phyloP scores from a whole-genome alignment of 164 flowering plant species.

The Annona squamosa region DNA sequence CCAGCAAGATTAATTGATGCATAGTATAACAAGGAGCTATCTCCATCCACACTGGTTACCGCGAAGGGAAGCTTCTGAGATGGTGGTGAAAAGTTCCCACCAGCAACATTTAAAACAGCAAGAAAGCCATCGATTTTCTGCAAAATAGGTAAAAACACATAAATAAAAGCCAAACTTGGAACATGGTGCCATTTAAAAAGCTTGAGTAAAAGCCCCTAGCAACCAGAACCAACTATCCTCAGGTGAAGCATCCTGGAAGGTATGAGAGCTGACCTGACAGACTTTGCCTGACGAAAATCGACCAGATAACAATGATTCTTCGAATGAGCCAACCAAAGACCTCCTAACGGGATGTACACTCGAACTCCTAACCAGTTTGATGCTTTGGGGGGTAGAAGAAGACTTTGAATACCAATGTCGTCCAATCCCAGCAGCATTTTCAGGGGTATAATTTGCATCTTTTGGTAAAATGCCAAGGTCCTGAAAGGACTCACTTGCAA shows the following conservation, averaged over 20 bases:
- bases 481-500: slow-evolving; percentile 32
- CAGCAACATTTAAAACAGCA: slow-evolving; percentile 74
- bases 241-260: slow-evolving; percentile 1
- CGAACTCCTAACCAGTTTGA: slow-evolving; percentile 36
- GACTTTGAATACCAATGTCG: slow-evolving; percentile 26
- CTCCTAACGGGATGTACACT: slow-evolving; percentile 59
- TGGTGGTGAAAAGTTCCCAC: slow-evolving; percentile 80
- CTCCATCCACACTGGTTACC: slow-evolving; percentile 82
- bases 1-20: slow-evolving; percentile 69
- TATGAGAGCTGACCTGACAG: slow-evolving; percentile 46
- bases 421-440: slow-evolving; percentile 17
- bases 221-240: neutral
- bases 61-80: slow-evolving; percentile 87
- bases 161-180: neutral
- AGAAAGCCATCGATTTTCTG: slow-evolving; percentile 89
- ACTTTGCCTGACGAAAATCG: slow-evolving; percentile 50
- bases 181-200: slow-evolving; percentile 1
- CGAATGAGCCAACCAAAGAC: slow-evolving; percentile 96
- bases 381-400: slow-evolving; percentile 22
- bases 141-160: slow-evolving; percentile 10
- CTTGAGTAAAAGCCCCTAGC: neutral
- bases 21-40: slow-evolving; percentile 65
- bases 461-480: slow-evolving; percentile 29
- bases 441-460: slow-evolving; percentile 33
- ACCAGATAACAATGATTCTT: slow-evolving; percentile 89